Conservation (phyloP, 345 rosid genomes). For the Hibiscus tridactylites region DNA sequence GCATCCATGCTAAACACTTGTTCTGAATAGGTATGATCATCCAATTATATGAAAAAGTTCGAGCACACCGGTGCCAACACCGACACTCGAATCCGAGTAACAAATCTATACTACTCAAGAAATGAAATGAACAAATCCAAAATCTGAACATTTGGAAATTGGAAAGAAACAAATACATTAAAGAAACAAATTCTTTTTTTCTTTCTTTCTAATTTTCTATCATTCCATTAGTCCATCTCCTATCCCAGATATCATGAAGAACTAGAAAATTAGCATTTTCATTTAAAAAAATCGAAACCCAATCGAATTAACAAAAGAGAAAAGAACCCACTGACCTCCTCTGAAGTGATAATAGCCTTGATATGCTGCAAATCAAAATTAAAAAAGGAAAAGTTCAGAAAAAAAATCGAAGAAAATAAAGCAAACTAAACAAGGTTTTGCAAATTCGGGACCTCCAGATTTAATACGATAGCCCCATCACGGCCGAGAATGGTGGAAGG, state of each 20-base stretch:
- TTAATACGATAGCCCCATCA: slow-evolving; percentile 89
- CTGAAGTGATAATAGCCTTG: slow-evolving; percentile 90
- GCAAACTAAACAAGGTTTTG: neutral
- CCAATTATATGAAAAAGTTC: neutral
- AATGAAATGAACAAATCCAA: no score
- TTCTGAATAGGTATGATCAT: neutral
- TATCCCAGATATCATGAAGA: neutral
- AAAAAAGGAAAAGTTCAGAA: neutral
- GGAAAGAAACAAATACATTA: neutral
- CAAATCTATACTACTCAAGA: no score
- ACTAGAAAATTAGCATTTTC: neutral
- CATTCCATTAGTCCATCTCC: neutral
- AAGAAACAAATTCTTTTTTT: neutral
- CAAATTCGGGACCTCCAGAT: slow-evolving; percentile 56
- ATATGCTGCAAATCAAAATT: slow-evolving; percentile 53
- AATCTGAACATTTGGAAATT: no score
- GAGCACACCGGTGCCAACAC: no score
- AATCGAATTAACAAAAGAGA: neutral
- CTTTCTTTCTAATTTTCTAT: neutral
- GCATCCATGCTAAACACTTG: neutral
- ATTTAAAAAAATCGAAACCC: neutral
- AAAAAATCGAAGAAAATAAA: neutral
- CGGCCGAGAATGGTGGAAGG: slow-evolving; percentile 98
- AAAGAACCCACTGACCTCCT: slow-evolving; percentile 54
- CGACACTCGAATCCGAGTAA: no score